Evolutionary conservation across 441 rosid species (phyloP).

Genomic region (Brassica hybrid): DNA sequence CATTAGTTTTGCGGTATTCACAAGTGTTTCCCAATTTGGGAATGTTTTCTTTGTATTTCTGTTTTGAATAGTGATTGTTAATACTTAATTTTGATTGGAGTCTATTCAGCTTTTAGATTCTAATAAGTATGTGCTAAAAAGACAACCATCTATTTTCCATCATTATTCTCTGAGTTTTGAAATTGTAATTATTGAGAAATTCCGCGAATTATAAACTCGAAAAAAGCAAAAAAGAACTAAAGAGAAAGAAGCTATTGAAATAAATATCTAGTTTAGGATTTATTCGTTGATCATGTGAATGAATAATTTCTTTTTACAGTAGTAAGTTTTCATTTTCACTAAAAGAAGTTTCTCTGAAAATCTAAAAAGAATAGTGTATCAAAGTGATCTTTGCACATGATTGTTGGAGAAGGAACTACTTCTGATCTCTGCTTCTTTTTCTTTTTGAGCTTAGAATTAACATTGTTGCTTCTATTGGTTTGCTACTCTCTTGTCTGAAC

Average conservation of each 20-base stretch:
- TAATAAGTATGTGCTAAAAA: no score
- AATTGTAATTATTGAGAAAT: neutral
- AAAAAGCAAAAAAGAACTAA: no score
- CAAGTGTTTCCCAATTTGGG: conserved; percentile 38
- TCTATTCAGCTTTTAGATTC: neutral
- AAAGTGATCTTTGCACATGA: neutral
- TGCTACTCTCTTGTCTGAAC: no score
- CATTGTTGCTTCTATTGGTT: neutral
- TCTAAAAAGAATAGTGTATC: neutral
- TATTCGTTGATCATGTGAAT: neutral
- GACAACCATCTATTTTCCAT: neutral
- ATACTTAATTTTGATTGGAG: neutral
- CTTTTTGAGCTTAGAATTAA: neutral
- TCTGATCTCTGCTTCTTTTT: neutral
- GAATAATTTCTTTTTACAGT: neutral
- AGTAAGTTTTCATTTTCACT: neutral
- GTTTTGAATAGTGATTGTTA: neutral
- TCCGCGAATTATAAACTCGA: neutral
- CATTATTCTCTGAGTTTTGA: neutral
- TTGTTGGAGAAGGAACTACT: neutral
- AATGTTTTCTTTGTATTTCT: neutral
- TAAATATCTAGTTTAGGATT: neutral
- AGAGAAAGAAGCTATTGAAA: neutral
- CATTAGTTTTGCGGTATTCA: conserved; percentile 26
- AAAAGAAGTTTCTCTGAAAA: neutral